Percentiles rank a stretch among this genome's conserved stretches.
phyloP scores from a whole-genome alignment of 2,329 filamentous ascomycete species.

The Ophiostoma tasmaniense region DNA sequence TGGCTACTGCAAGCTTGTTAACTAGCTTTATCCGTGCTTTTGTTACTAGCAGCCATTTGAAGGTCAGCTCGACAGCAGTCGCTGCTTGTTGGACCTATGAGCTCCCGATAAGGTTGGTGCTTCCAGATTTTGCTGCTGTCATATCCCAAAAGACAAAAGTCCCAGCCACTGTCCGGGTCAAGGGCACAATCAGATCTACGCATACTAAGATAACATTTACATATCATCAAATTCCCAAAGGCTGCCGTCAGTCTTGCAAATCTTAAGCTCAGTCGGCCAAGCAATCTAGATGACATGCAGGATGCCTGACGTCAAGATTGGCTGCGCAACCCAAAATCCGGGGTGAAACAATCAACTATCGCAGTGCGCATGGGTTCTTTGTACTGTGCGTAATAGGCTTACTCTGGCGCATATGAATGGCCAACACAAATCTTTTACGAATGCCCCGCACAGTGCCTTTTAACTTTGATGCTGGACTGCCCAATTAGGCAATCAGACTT shows the following conservation, averaged over 20 bases:
- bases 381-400: not conserved
- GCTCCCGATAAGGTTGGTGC: not conserved
- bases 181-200: not conserved
- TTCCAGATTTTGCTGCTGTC: not conserved
- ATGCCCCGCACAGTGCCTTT: slow-evolving; percentile 19
- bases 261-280: not conserved
- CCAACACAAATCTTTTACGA: not conserved
- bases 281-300: not conserved
- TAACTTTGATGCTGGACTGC: not conserved
- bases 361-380: not conserved
- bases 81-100: not conserved
- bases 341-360: not conserved
- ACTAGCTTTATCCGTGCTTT: not conserved
- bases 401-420: not conserved
- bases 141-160: not conserved
- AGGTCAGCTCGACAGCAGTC: not conserved
- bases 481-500: slow-evolving; percentile 17
- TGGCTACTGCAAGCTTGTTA: not conserved
- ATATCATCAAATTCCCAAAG: not conserved
- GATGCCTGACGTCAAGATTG: not conserved
- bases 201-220: not conserved
- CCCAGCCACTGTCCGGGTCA: not conserved
- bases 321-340: not conserved
- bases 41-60: not conserved
- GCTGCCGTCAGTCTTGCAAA: not conserved